Evolutionary conservation across 768 basidiomycete species (phyloP).

Genomic region (Crepidotus variabilis): DNA sequence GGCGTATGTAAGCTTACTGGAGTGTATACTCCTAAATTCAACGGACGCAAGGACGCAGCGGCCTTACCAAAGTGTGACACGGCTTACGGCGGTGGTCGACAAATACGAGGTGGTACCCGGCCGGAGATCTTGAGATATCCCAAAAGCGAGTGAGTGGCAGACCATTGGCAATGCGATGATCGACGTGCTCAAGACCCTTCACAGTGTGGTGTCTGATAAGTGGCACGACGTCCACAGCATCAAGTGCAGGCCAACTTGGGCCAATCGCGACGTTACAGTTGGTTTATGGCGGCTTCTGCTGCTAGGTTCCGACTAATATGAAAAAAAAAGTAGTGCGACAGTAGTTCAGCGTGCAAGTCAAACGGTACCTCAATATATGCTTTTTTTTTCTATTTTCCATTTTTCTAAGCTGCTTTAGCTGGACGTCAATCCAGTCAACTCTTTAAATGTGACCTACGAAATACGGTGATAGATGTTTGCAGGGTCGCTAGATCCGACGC

Average conservation of each 20-base stretch:
- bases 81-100: no score
- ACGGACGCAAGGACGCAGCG: no score
- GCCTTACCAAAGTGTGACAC: no score
- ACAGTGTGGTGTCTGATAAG: neutral
- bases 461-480: neutral
- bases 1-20: no score
- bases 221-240: neutral
- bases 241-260: neutral
- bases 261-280: neutral
- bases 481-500: constrained; percentile 6
- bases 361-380: no score
- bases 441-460: neutral
- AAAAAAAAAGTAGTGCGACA: no score
- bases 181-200: neutral
- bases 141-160: no score
- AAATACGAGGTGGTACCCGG: neutral
- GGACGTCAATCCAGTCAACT: neutral
- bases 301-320: neutral
- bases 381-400: no score
- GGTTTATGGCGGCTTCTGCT: no score
- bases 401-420: neutral
- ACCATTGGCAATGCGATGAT: neutral
- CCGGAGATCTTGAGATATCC: neutral
- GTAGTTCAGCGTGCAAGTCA: no score
- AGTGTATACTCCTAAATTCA: no score